Percentiles rank a stretch among this genome's conserved stretches.
Conservation (phyloP, 2,329 filamentous ascomycete genomes). For the Leptographium galeiforme region DNA sequence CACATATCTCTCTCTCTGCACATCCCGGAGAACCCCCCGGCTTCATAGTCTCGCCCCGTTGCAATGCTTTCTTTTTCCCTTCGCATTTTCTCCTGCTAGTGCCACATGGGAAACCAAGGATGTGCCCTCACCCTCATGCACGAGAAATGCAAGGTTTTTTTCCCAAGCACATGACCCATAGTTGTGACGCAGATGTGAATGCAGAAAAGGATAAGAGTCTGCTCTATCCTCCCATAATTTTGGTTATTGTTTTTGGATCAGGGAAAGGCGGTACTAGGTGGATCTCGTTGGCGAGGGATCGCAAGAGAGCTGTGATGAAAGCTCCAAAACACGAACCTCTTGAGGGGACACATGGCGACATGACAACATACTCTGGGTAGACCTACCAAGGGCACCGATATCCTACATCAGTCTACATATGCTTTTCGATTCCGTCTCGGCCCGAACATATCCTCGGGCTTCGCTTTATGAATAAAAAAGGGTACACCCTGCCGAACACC, state of each 20-base stretch:
- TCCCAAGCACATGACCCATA: not conserved
- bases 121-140: not conserved
- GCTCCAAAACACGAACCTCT: not conserved
- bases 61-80: not conserved
- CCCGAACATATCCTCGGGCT: too few relatives aligned
- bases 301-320: constrained; percentile 3
- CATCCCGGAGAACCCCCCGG: too few relatives aligned
- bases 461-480: too few relatives aligned
- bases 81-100: not conserved
- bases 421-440: too few relatives aligned
- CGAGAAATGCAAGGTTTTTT: not conserved
- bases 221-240: too few relatives aligned
- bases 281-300: too few relatives aligned
- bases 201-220: not conserved
- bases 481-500: not conserved
- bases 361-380: too few relatives aligned
- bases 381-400: too few relatives aligned
- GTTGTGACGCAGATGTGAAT: not conserved
- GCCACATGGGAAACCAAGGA: not conserved
- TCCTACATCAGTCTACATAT: too few relatives aligned
- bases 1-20: too few relatives aligned
- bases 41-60: too few relatives aligned
- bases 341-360: not conserved
- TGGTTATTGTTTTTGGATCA: not conserved
- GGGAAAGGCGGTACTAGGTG: not conserved